Conservation (phyloP, 192 early-diverging fungal genomes). For the Neocallimastix lanati region DNA sequence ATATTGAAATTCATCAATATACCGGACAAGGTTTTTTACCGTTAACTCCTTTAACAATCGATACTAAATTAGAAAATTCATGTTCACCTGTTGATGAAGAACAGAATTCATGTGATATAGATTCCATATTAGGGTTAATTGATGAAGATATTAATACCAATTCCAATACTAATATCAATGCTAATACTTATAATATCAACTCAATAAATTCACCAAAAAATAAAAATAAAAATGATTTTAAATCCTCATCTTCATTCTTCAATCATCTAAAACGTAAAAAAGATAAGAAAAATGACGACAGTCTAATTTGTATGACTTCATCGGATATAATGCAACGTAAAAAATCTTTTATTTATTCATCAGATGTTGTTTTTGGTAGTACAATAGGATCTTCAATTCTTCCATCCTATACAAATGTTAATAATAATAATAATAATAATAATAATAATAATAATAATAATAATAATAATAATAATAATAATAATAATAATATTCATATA, state of each 20-base stretch:
- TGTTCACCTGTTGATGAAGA: no score
- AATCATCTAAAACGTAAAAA: not conserved
- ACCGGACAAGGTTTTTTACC: no score
- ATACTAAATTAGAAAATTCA: no score
- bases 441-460: no score
- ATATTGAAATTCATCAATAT: no score
- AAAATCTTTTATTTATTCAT: not conserved
- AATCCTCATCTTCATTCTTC: not conserved
- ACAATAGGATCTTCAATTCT: not conserved
- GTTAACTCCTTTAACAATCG: no score
- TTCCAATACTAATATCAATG: no score
- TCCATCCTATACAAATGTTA: not conserved
- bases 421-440: not conserved
- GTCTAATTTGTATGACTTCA: not conserved
- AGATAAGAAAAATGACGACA: not conserved
- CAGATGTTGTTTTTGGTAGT: not conserved
- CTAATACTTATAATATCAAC: no score
- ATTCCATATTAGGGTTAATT: not conserved
- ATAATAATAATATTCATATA: no score
- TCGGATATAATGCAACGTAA: not conserved
- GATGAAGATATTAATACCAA: not conserved
- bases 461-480: no score
- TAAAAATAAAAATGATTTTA: not conserved
- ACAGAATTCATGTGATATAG: not conserved
- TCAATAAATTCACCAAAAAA: not conserved